Base-by-base conservation (phyloP, 352 stramenopile genomes). In the Pythium chondricola region DNA sequence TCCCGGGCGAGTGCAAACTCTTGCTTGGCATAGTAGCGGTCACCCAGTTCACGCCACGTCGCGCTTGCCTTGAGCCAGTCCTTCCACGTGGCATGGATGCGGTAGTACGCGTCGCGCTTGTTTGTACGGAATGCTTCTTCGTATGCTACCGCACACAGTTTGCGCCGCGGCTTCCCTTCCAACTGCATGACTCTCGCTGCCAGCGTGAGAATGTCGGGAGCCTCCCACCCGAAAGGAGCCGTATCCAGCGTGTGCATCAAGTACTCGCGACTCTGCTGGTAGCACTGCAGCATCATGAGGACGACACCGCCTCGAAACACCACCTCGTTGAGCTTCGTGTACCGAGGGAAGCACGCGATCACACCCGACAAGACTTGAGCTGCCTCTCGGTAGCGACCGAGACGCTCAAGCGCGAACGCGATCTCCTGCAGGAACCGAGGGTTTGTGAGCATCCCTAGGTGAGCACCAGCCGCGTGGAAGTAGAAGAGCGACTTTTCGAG, bases 231-330 rank as follows among this genome's bases (percentile, higher is more conserved):
- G 26, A 80, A 74, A 10, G 74, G 73, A 6, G 40, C 26, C 14
- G 60, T 53, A 10, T 89, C 78, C 21, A 87, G 53, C 1, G 79
- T 64, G 25, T 89, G 73, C 4, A 89, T 25, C 18, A 87, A 29
- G 24, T 89, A 89, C 40, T 89, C 78, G 4, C 74, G 67, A 30
- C 72, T 80, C 43, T 89, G 78, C 6, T 65, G 69, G 33, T 72
- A 85, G 60, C 82, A 69, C 13, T 74, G 58, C 18, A 89, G 46
- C 2, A 70, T 65, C 21, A 83, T 56, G 61, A 89, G 69, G 4
- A 86, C 57, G 35, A 87, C 62, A 0, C 63, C 73, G n/a, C 71
- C 71, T 6, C 78, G 78, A 38, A 89, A 89, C 3, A 89, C 82
- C 17, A 87, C 69, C 25, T 81, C 54, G 6, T 42, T 54, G 4